phyloP scores from a whole-genome alignment of 441 rosid species.

The Monsonia emarginata region DNA sequence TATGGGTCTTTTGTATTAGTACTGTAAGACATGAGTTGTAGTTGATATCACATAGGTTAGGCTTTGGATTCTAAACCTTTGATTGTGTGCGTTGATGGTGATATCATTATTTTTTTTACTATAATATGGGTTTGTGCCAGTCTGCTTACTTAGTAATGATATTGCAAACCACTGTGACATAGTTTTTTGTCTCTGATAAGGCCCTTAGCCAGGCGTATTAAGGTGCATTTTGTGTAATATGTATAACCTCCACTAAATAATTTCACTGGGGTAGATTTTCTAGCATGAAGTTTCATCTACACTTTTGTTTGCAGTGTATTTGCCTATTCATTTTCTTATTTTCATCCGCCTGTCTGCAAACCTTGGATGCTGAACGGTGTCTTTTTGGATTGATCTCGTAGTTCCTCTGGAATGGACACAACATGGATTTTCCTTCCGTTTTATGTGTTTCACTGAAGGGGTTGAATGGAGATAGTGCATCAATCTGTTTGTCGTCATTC shows the following conservation, averaged over 20 bases:
- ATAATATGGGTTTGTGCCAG: not conserved
- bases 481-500: too few relatives aligned
- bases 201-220: too few relatives aligned
- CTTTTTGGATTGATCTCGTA: too few relatives aligned
- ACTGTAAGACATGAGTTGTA: not conserved
- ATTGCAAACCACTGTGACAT: not conserved
- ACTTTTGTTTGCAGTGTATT: not conserved
- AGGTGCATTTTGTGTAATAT: not conserved
- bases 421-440: too few relatives aligned
- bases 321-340: not conserved
- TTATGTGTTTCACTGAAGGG: too few relatives aligned
- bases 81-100: not conserved
- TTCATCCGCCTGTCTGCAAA: too few relatives aligned
- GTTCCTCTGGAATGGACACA: too few relatives aligned
- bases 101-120: not conserved
- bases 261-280: not conserved
- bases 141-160: not conserved
- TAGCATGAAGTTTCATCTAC: not conserved
- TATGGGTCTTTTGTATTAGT: not conserved
- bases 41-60: not conserved
- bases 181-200: not conserved
- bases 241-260: not conserved
- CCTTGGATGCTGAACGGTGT: too few relatives aligned
- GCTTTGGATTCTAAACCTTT: not conserved
- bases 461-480: too few relatives aligned